Conservation (phyloP, 106 monocot species). For the Vanilla planifolia region DNA sequence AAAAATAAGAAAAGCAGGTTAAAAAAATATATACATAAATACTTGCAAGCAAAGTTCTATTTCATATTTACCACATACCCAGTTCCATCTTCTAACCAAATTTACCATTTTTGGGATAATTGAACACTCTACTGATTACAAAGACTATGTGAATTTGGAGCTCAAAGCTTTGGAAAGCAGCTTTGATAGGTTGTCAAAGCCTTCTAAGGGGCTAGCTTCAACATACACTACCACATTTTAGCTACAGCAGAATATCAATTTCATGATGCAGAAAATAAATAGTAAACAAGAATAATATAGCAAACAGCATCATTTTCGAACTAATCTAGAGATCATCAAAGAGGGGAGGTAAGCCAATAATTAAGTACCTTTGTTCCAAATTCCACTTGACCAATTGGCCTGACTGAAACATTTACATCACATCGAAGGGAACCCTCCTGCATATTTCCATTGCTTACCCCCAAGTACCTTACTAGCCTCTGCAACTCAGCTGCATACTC, state of each 20-base stretch:
- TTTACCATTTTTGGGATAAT: no score
- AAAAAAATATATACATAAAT: no score
- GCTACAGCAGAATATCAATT: background rate
- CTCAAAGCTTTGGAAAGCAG: no score
- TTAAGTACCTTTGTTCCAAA: slow-evolving; percentile 86
- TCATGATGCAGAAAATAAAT: background rate
- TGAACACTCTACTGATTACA: no score
- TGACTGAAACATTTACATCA: slow-evolving; percentile 92
- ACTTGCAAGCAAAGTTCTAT: no score
- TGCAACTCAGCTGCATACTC: slow-evolving; percentile 93
- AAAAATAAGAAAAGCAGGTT: no score
- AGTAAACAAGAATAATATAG: background rate
- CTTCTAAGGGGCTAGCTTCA: no score
- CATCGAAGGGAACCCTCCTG: slow-evolving; percentile 97
- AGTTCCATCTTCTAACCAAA: no score
- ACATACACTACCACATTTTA: background rate
- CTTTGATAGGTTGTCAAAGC: no score
- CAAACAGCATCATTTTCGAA: background rate
- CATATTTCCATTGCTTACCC: slow-evolving; percentile 96
- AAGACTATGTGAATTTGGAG: no score
- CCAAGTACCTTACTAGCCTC: slow-evolving; percentile 80
- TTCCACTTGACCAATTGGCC: slow-evolving; percentile 58
- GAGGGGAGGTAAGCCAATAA: background rate
- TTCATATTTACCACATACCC: no score
- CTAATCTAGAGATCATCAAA: background rate